Percentiles rank a stretch among this genome's conserved stretches.
Conservation (phyloP, 129 eudicot species). For the Flaveria brownii region DNA sequence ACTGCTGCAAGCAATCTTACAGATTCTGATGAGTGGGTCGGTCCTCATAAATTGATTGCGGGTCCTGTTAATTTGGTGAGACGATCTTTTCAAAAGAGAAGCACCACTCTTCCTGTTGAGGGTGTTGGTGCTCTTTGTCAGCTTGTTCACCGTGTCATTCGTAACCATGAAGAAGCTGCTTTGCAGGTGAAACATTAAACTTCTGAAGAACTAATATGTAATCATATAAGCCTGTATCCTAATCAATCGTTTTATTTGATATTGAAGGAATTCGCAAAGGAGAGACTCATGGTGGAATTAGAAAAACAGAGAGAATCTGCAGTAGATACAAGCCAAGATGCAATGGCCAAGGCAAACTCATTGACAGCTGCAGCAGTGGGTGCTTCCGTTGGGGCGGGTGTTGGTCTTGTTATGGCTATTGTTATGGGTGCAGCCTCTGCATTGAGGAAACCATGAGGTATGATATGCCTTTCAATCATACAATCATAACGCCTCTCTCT, state of each 20-base stretch:
- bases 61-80: slow-evolving; percentile 60
- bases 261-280: slow-evolving; percentile 74
- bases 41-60: slow-evolving; percentile 53
- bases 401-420: slow-evolving; percentile 86
- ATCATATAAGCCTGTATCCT: not conserved
- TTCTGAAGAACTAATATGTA: not conserved
- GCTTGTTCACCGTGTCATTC: slow-evolving; percentile 74
- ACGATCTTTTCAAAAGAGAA: slow-evolving; percentile 69
- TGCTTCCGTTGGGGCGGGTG: slow-evolving; percentile 93
- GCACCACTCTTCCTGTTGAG: slow-evolving; percentile 76
- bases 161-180: slow-evolving; percentile 74
- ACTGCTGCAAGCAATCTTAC: slow-evolving; percentile 47
- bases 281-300: slow-evolving; percentile 64
- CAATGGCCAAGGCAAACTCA: slow-evolving; percentile 62
- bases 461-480: slow-evolving; percentile 3
- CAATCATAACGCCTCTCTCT: not conserved
- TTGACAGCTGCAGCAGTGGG: slow-evolving; percentile 89
- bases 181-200: slow-evolving; percentile 56
- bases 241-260: not conserved
- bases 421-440: slow-evolving; percentile 99
- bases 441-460: slow-evolving; percentile 81
- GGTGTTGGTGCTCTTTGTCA: slow-evolving; percentile 79
- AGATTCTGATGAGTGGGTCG: slow-evolving; percentile 39
- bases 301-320: slow-evolving; percentile 62
- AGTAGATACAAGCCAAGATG: slow-evolving; percentile 50